A percentile compares a stretch with the other conserved stretches of the same genome.
Evolutionary conservation across 2,329 filamentous ascomycete genomes (phyloP).

Genomic region (Aspergillus tamarii): DNA sequence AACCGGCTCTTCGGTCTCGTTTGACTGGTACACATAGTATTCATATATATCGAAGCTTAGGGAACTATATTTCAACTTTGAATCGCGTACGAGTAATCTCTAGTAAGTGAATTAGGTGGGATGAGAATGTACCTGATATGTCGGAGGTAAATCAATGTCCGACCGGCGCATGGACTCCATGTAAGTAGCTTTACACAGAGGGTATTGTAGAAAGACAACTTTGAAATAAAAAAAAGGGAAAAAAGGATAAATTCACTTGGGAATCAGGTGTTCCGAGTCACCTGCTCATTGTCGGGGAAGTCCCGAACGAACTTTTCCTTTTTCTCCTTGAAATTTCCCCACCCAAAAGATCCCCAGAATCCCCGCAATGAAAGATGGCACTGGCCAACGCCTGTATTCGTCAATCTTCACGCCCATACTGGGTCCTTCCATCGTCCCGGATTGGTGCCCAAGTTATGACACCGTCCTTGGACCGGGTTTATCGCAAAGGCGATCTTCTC

Average conservation of each 20-base stretch:
- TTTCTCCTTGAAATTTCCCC: not conserved
- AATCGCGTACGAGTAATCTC: not conserved
- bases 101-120: not conserved
- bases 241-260: not conserved
- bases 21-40: not conserved
- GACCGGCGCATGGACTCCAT: not conserved
- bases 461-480: not conserved
- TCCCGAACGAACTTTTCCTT: not conserved
- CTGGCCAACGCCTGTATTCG: not conserved
- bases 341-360: not conserved
- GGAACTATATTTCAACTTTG: not conserved
- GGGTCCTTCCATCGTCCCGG: not conserved
- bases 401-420: constrained; percentile 4
- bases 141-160: not conserved
- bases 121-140: not conserved
- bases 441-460: not conserved
- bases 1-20: not conserved
- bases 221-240: not conserved
- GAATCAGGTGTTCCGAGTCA: constrained; percentile 4
- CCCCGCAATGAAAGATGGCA: constrained; percentile 1
- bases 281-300: constrained; percentile 1
- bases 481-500: not conserved
- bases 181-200: not conserved
- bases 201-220: not conserved
- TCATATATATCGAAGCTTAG: not conserved